A percentile compares a stretch with the other conserved stretches of the same genome.
Evolutionary conservation across 1,139 yeast species (phyloP).

Genomic region (Saccharomyces uvarum): DNA sequence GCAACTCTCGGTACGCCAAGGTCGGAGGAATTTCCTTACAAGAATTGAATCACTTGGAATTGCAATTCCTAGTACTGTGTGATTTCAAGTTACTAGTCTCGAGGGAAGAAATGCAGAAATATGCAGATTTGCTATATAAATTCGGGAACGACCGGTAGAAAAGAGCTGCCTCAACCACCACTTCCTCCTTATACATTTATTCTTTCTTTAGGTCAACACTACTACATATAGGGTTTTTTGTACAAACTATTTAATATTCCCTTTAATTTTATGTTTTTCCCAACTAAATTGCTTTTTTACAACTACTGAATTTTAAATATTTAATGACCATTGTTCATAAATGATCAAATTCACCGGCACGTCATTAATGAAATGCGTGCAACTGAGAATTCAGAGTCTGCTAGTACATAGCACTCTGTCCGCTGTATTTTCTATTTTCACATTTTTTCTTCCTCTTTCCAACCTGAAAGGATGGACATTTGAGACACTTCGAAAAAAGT

Average conservation of each 20-base stretch:
- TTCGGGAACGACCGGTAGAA: conserved; percentile 51
- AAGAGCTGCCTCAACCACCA: neutral
- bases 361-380: no score
- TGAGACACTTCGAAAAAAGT: neutral
- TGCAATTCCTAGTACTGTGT: conserved; percentile 75
- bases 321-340: neutral
- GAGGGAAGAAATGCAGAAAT: conserved; percentile 82
- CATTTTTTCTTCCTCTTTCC: neutral
- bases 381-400: neutral
- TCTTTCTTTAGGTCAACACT: neutral
- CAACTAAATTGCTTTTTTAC: neutral
- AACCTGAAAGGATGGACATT: neutral
- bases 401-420: neutral
- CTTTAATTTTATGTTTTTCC: neutral
- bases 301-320: neutral
- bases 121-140: conserved; percentile 76
- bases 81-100: conserved; percentile 85
- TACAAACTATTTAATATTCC: neutral
- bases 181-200: neutral
- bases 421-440: neutral
- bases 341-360: neutral
- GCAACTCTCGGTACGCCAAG: conserved; percentile 91
- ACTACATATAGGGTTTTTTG: neutral
- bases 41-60: conserved; percentile 84
- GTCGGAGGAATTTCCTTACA: conserved; percentile 96